Evolutionary conservation across 2,329 filamentous ascomycete genomes (phyloP).

Genomic region (Exophiala mesophila): DNA sequence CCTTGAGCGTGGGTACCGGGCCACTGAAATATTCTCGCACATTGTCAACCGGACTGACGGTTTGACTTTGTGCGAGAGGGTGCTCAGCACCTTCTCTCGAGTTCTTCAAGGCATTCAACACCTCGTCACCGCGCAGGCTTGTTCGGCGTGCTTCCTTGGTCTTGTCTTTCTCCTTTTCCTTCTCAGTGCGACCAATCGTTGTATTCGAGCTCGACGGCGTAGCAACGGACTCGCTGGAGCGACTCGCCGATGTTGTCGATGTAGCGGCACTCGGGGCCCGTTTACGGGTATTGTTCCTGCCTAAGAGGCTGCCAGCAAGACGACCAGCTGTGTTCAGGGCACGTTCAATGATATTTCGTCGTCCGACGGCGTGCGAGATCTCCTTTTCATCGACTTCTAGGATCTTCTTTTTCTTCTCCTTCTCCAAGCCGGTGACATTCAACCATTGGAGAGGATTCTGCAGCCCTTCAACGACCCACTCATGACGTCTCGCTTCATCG

Average conservation of each 20-base stretch:
- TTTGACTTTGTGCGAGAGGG: conserved; percentile 69
- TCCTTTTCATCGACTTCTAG: conserved; percentile 80
- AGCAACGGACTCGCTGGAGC: conserved; percentile 50
- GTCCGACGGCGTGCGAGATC: conserved; percentile 83
- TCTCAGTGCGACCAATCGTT: conserved; percentile 48
- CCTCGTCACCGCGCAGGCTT: conserved; percentile 57
- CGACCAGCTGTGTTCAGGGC: conserved; percentile 43
- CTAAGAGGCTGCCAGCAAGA: conserved; percentile 69
- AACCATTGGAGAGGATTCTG: conserved; percentile 74
- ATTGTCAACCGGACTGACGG: conserved; percentile 59
- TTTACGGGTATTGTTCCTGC: conserved; percentile 34
- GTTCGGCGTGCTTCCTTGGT: conserved; percentile 39
- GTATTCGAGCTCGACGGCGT: conserved; percentile 51
- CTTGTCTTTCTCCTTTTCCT: conserved; percentile 30
- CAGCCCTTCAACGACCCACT: conserved; percentile 80
- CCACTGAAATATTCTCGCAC: conserved; percentile 35
- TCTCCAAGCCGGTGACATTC: conserved; percentile 85
- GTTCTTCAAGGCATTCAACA: conserved; percentile 47
- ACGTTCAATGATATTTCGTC: conserved; percentile 79
- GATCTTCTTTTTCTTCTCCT: conserved; percentile 73
- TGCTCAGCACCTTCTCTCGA: conserved; percentile 58
- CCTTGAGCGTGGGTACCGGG: conserved; percentile 9
- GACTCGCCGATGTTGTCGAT: conserved; percentile 50
- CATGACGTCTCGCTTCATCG: conserved; percentile 87
- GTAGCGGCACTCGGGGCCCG: conserved; percentile 52